Evolutionary conservation across 2,329 filamentous ascomycete genomes (phyloP), one percentile per base, ranked within the genome.

Genomic region (Beauveria bassiana): DNA sequence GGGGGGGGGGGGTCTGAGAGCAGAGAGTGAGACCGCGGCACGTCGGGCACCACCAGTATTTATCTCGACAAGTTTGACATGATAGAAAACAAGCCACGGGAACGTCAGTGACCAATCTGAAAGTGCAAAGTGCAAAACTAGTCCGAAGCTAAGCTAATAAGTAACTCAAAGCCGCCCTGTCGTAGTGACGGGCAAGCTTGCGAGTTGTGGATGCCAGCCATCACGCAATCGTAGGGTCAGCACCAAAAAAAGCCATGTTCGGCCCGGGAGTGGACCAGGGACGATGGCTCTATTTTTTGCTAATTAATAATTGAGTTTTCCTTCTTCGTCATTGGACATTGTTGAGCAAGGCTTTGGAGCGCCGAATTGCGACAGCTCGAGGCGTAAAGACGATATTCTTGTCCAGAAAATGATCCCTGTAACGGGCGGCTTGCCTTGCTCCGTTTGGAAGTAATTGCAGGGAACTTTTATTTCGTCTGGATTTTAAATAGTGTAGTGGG

Each of bases 151-250:
- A 52, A 31, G 10, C n/a, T 6, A 18, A 8, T 24, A 10, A 20
- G 20, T 10, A 46, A 20, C 12, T 16, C 34, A 38, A 38, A 38
- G 12, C 34, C 34, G 34, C 12, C 34, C 34, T 38, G 34, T 38
- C 34, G 12, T 14, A 12, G 10, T 38, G 3, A 38, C 34, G 34
- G 34, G 12, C 34, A 14, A 16, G 34, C 12, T 38, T 38, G 12
- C 34, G 5, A 38, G 34, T 38, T 46, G 49, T 50, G 40, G 58
- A 61, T 61, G 49, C 42, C 26, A 4, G 43, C 40, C 24, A 53
- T 50, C 59, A 55, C 43, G 59, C 59, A 47, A 61, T 54, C 59
- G 50, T 43, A 46, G 45, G n/a, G 45, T 16, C 26, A 47, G 49
- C 59, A 55, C 26, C 16, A 38, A 45, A 46, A 56, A 38, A 14